These are phyloP conservation scores for Rhexocercosporidium sp. DNA, from an alignment of 2,329 filamentous ascomycete genomes.

Conservation along the genomic window DNA sequence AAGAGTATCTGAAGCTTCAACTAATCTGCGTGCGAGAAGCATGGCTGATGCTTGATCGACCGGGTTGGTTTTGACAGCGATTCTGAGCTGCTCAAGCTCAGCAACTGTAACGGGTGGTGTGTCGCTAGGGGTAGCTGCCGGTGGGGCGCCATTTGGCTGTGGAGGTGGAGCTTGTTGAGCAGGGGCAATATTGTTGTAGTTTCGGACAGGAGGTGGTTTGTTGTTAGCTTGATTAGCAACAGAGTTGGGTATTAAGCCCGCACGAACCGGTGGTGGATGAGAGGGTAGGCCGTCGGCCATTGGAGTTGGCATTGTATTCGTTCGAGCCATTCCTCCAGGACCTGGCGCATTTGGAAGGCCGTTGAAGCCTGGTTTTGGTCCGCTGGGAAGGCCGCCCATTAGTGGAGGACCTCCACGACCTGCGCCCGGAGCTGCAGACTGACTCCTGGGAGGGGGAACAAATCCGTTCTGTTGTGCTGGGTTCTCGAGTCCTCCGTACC, in stretches of 20 bases:
- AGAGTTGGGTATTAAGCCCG: conserved; percentile 65
- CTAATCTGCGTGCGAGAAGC: conserved; percentile 77
- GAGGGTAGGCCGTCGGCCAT: conserved; percentile 53
- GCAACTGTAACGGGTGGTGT: conserved; percentile 68
- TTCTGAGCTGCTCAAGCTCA: conserved; percentile 77
- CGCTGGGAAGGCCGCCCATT: conserved; percentile 25
- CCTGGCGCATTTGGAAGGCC: conserved; percentile 29
- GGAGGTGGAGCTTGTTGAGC: conserved; percentile 23
- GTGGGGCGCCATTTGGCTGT: conserved; percentile 6
- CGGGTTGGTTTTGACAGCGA: conserved; percentile 71
- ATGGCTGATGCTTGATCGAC: conserved; percentile 75
- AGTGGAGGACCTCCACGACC: conserved; percentile 23
- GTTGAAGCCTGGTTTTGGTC: conserved; percentile 28
- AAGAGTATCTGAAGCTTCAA: conserved; percentile 82
- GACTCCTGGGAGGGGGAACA: conserved; percentile 36
- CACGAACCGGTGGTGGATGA: conserved; percentile 67
- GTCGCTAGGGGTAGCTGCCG: conserved; percentile 15
- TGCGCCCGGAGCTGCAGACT: conserved; percentile 36
- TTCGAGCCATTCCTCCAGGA: conserved; percentile 30
- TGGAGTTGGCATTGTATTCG: conserved; percentile 34
- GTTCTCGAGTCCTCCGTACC: conserved; percentile 31
- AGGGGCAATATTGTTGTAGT: conserved; percentile 40
- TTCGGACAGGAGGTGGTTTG: conserved; percentile 58
- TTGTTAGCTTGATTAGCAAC: conserved; percentile 57
- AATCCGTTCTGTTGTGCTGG: conserved; percentile 31